Evolutionary conservation across 768 basidiomycete genomes (phyloP).

Genomic region (Russula sp.): DNA sequence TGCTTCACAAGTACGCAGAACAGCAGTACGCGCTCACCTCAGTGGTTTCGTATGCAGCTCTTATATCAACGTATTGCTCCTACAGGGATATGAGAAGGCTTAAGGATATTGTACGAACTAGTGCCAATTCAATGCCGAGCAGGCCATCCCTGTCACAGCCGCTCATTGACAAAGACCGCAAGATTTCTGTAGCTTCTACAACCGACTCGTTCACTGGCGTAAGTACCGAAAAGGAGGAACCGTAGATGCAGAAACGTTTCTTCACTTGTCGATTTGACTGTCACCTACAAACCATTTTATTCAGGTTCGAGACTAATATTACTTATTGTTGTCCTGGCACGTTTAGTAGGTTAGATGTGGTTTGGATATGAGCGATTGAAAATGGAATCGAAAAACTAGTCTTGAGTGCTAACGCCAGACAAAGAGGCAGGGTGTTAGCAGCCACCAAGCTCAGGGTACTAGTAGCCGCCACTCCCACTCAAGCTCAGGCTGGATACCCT

Average conservation of each 20-base stretch:
- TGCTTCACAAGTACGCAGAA: background rate
- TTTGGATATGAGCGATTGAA: too few relatives aligned
- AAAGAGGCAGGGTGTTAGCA: too few relatives aligned
- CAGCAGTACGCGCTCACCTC: background rate
- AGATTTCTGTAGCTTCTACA: constrained; percentile 1
- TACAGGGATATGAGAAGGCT: background rate
- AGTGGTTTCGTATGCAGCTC: too few relatives aligned
- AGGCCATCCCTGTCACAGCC: background rate
- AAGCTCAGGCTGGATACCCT: too few relatives aligned
- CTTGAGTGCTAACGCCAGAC: too few relatives aligned
- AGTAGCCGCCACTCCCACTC: too few relatives aligned
- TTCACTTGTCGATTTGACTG: background rate
- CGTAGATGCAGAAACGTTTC: background rate
- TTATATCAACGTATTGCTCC: background rate
- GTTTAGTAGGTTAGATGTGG: too few relatives aligned
- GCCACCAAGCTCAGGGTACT: too few relatives aligned
- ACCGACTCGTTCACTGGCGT: background rate
- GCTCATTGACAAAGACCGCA: background rate
- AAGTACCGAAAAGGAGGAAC: background rate
- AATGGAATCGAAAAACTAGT: too few relatives aligned
- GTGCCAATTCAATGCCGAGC: background rate
- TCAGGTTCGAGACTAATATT: too few relatives aligned
- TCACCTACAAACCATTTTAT: too few relatives aligned
- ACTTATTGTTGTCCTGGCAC: too few relatives aligned
- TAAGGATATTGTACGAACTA: background rate